A percentile compares a stretch with the other conserved stretches of the same genome.
Conservation (phyloP, 371 early-diverging fungal species). For the Capillidium heterosporum region DNA sequence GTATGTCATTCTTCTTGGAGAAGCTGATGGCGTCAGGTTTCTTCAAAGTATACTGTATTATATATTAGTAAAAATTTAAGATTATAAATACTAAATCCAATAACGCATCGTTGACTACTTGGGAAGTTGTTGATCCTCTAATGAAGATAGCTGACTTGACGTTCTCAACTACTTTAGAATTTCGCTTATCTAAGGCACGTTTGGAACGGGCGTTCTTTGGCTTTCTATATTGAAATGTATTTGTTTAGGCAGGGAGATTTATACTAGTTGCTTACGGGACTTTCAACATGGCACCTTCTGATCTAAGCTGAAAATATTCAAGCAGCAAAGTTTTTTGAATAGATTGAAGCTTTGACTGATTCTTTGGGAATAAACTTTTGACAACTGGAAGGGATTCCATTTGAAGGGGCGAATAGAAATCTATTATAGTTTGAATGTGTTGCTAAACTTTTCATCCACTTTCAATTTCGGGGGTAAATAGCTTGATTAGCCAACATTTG, state of each 20-base stretch:
- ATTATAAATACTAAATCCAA: constrained; percentile 56
- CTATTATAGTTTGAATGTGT: no score
- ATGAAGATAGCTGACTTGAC: constrained; percentile 78
- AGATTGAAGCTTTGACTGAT: no score
- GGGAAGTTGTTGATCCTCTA: constrained; percentile 71
- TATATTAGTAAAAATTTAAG: neutral
- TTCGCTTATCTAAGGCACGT: constrained; percentile 70
- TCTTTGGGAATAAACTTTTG: no score
- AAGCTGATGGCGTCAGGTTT: constrained; percentile 79
- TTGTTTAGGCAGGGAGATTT: neutral
- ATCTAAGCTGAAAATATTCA: no score
- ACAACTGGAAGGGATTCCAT: no score
- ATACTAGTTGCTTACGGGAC: no score
- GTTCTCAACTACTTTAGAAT: constrained; percentile 80
- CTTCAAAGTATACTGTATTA: constrained; percentile 61
- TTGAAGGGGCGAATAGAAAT: no score
- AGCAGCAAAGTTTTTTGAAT: no score
- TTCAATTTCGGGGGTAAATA: no score
- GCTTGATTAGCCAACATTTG: no score
- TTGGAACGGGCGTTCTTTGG: constrained; percentile 69
- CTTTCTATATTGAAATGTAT: constrained; percentile 20
- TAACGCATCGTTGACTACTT: constrained; percentile 62
- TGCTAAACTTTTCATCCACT: no score
- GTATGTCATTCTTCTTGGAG: constrained; percentile 82
- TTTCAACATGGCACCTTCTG: no score